Conservation (phyloP, 768 basidiomycete genomes). For the Trametes cingulata region DNA sequence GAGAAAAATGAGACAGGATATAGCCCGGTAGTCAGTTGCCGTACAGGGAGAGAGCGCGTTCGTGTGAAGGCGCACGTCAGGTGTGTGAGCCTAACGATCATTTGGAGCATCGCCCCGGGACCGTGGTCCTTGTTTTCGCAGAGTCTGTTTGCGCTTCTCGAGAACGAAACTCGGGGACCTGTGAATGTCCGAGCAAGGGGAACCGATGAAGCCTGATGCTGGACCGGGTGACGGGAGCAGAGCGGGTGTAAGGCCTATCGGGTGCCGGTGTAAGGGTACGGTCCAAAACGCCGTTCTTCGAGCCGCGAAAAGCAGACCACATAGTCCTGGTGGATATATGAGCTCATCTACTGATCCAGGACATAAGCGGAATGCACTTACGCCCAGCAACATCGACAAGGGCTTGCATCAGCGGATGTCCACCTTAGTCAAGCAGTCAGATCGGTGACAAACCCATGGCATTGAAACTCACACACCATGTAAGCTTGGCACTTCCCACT, state of each 20-base stretch:
- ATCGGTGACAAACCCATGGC: neutral
- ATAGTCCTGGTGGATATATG: no score
- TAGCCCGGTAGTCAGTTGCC: slow-evolving; percentile 3
- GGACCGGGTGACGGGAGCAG: neutral
- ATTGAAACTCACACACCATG: neutral
- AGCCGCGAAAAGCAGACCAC: neutral
- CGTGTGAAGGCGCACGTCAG: neutral
- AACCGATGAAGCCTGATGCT: neutral
- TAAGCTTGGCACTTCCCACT: slow-evolving; percentile 8
- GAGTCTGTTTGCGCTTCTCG: neutral
- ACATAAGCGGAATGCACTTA: no score
- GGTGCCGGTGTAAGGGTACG: neutral
- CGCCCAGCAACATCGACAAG: no score
- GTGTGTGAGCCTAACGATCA: slow-evolving; percentile 2
- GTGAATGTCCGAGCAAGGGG: neutral
- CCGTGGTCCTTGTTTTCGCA: neutral
- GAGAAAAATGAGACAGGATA: slow-evolving; percentile 3
- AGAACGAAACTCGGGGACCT: neutral
- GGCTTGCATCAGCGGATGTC: no score
- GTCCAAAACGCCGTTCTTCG: neutral
- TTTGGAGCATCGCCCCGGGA: neutral
- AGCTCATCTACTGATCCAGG: no score
- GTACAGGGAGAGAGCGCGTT: neutral
- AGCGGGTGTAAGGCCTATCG: neutral
- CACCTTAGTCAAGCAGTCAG: neutral